Evolutionary conservation across 2,329 filamentous ascomycete genomes (phyloP), one percentile per base, ranked within the genome.

Genomic region (Fusarium hostae): DNA sequence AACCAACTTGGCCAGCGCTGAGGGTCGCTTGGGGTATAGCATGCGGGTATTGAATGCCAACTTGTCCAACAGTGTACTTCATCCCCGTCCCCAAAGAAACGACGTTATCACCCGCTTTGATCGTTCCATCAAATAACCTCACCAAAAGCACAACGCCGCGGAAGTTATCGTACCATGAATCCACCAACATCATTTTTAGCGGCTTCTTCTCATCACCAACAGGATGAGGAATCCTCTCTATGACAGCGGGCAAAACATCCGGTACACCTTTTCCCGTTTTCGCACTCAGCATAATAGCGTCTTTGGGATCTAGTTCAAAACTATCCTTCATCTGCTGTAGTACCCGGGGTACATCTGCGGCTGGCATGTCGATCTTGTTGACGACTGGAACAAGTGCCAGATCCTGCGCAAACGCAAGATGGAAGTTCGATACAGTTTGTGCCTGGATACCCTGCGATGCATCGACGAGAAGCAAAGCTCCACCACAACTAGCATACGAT

Each of bases 151-250:
- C 92, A 39, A 99, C 96, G 16, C 96, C 96, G 73, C 94, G 92
- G 81, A 98, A 99, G 67, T 92, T 95, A 78, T 97, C 95, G 80
- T 99, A 99, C 96, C 96, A 99, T 26, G 95, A 98, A 82, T 99
- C 96, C 32, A 99, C 94, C 18, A 99, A 89, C 51, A 99, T 85
- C 82, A 98, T 88, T 65, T 93, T 91, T 62, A 98, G 82, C 3
- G 94, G 94, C 75, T 91, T 92, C 20, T 82, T 86, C 58, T 86
- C 83, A 75, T 96, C 90, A 8, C 96, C 96, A 1, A 88, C 82
- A 0, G 96, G 96, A 43, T 90, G 88, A 24, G 96, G 95, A 7
- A 99, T 92, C 66, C 91, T 86, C 73, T 97, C 92, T 41, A 99
- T 90, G 13, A 98, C 94, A 16, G 90, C 90, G 1, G 96, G 95